A percentile compares a stretch with the other conserved stretches of the same genome.
phyloP scores from a whole-genome alignment of 2,329 filamentous ascomycete genomes.

The Dactylella cylindrospora region DNA sequence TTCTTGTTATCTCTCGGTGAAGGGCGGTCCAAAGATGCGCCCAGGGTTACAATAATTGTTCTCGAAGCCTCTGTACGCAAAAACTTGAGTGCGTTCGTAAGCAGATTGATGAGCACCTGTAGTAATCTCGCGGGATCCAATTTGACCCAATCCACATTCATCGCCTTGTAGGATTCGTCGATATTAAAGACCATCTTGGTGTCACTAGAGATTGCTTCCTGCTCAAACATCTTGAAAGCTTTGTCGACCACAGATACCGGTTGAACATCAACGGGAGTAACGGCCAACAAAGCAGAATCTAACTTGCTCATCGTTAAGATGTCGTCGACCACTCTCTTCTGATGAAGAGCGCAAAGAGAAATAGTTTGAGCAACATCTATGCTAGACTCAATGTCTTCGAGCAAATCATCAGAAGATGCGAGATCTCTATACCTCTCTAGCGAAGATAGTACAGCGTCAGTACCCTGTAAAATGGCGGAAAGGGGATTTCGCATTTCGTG shows the following conservation, averaged over 20 bases:
- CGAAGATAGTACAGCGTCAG: conserved; percentile 64
- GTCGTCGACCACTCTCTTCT: conserved; percentile 71
- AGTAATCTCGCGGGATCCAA: conserved; percentile 73
- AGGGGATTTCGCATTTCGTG: conserved; percentile 78
- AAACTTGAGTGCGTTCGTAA: conserved; percentile 66
- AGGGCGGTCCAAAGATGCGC: conserved; percentile 61
- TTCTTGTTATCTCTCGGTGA: conserved; percentile 47
- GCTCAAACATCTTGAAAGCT: conserved; percentile 76
- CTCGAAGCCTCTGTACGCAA: conserved; percentile 63
- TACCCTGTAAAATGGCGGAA: conserved; percentile 73
- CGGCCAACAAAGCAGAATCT: conserved; percentile 59
- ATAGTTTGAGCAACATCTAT: conserved; percentile 83
- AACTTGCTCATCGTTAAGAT: conserved; percentile 66
- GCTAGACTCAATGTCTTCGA: conserved; percentile 51
- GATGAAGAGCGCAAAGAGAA: conserved; percentile 76
- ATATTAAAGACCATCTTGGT: conserved; percentile 71
- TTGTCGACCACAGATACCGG: conserved; percentile 69
- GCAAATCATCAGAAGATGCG: conserved; percentile 14
- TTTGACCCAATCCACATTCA: conserved; percentile 70
- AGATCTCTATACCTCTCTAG: conserved; percentile 40
- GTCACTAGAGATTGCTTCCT: conserved; percentile 69
- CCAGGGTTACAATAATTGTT: conserved; percentile 65
- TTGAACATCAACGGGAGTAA: conserved; percentile 70
- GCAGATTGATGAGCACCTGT: conserved; percentile 67
- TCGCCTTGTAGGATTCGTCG: conserved; percentile 65